Evolutionary conservation across 805 yeast species (phyloP), one percentile per base, ranked within the genome.

Genomic region (Zygosaccharomyces gambellarensis): DNA sequence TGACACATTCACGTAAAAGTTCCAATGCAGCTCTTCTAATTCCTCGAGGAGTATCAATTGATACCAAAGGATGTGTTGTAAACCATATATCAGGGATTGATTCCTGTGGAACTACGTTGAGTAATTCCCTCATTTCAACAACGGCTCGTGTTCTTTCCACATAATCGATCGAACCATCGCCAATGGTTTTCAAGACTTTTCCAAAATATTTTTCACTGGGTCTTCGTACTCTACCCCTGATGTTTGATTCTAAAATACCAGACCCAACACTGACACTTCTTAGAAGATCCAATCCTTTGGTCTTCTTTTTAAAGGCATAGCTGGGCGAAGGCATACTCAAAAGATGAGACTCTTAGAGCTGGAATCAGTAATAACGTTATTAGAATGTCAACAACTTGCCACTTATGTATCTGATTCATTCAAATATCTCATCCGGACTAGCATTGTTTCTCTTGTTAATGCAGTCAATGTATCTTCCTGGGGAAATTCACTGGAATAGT

Each of bases 71-170:
- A 51, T 78, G 70, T 0, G 85, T 83, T 45, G 81, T 68, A 62
- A 83, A 80, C 96, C 96, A 88, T 1, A 87, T 73, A 53, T 85
- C 90, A 0, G 87, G 82, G 3, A 87, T 73, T 2, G 85, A 77
- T 0, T 83, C 73, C 2, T 81, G 74, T 3, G 82, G 71, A 44
- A 74, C 75, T 43, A 74, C 77, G 21, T 75, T 75, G 2, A 87
- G 64, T 3, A 80, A 71, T 2, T 73, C 73, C 5, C 77, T 68
- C 38, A 88, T 65, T 19, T 74, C 65, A 2, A 70, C 71, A 0
- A 86, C 81, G 0, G 85, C 81, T 1, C 75, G 70, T 1, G 77
- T 70, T 52, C 82, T 68, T 17, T 48, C 45, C 6, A 38, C 50
- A 38, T 49, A 45, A 11, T 44, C 50, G 4, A 38, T 22, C 4